A percentile compares a stretch with the other conserved stretches of the same genome.
These are phyloP conservation scores for Tetrahymena malaccensis DNA, from an alignment of 73 alveolate genomes.

Conservation along the genomic window DNA sequence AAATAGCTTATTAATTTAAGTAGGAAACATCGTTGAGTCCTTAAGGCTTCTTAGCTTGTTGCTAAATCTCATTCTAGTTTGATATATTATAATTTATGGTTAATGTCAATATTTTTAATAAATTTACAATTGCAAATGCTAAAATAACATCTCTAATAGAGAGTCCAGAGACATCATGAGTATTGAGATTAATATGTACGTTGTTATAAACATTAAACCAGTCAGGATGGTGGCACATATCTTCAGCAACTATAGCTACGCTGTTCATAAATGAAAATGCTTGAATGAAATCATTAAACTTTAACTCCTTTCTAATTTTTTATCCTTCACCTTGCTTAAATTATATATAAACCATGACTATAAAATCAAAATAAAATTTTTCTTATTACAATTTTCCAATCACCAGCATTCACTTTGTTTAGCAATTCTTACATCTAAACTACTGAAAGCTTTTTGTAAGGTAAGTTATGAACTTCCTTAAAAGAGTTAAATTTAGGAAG, in stretches of 20 bases:
- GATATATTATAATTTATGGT: background rate
- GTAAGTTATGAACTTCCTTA: background rate
- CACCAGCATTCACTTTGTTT: background rate
- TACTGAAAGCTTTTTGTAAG: background rate
- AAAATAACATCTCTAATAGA: conserved; percentile 3
- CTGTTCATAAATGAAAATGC: conserved; percentile 1
- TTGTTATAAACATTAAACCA: conserved; percentile 11
- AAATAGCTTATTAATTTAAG: background rate
- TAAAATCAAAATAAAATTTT: background rate
- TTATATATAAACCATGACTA: background rate
- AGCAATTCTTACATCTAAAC: background rate
- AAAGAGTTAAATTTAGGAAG: background rate
- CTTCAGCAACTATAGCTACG: conserved; percentile 8
- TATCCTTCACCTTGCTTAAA: background rate
- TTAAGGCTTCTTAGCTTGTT: background rate
- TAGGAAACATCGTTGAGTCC: background rate
- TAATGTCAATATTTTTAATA: background rate
- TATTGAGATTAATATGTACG: background rate
- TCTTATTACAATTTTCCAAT: background rate
- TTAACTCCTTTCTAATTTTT: background rate
- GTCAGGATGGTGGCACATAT: conserved; percentile 9
- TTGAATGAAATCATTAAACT: background rate
- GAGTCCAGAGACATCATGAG: conserved; percentile 4
- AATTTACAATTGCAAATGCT: background rate
- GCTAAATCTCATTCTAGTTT: background rate